phyloP scores from a whole-genome alignment of 495 filamentous ascomycete genomes.

The Penicillium canescens region DNA sequence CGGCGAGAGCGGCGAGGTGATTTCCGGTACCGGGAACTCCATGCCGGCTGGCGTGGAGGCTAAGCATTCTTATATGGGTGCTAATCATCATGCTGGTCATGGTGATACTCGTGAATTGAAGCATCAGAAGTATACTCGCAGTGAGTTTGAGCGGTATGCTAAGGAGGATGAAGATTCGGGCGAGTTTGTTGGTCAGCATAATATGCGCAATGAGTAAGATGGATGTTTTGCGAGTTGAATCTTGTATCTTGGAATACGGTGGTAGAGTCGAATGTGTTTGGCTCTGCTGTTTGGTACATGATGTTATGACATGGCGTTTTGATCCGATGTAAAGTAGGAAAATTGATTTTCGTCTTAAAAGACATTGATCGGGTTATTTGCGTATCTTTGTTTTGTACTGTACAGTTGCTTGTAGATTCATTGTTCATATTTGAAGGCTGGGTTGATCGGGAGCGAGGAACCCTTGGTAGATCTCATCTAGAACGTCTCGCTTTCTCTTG shows the following conservation, averaged over 20 bases:
- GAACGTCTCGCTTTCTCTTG: slow-evolving; percentile 52
- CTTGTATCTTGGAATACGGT: not conserved
- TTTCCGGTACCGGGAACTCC: slow-evolving; percentile 52
- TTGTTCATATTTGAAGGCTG: slow-evolving; percentile 8
- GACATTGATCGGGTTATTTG: not conserved
- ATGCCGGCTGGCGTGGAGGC: slow-evolving; percentile 46
- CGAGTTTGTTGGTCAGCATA: slow-evolving; percentile 26
- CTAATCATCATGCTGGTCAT: slow-evolving; percentile 34
- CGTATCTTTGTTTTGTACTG: not conserved
- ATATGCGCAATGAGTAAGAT: slow-evolving; percentile 4
- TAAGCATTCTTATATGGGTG: slow-evolving; percentile 43
- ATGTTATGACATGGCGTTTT: not conserved
- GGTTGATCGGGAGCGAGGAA: slow-evolving; percentile 24
- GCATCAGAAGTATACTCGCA: slow-evolving; percentile 41
- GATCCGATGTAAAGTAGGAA: not conserved
- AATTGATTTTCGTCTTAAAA: not conserved
- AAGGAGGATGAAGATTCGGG: slow-evolving; percentile 24
- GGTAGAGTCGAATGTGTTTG: too few species aligned
- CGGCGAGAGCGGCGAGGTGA: slow-evolving; percentile 47
- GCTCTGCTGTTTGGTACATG: not conserved
- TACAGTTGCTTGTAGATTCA: not conserved
- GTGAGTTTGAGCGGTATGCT: slow-evolving; percentile 41
- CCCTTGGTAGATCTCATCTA: slow-evolving; percentile 47
- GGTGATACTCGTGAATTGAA: slow-evolving; percentile 41
- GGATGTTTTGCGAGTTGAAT: not conserved